These are phyloP conservation scores for Cercospora berteroae DNA, from an alignment of 2,329 filamentous ascomycete species.

Conservation along the genomic window DNA sequence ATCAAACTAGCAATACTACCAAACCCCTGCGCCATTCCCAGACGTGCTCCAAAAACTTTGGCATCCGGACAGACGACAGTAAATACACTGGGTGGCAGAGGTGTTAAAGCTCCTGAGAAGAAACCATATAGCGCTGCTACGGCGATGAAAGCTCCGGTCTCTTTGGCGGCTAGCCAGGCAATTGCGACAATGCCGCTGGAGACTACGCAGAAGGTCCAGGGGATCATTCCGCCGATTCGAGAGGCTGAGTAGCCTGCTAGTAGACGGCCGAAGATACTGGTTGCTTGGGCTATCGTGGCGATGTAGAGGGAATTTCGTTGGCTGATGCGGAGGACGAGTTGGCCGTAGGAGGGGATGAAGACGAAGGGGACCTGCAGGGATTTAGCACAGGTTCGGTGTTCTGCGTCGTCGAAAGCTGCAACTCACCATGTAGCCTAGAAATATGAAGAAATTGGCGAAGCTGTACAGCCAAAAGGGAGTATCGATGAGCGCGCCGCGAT, in stretches of 20 bases:
- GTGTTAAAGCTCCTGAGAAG: slow-evolving; percentile 47
- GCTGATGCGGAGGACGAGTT: slow-evolving; percentile 42
- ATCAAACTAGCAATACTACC: slow-evolving; percentile 45
- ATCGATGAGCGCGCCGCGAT: slow-evolving; percentile 42
- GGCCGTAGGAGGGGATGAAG: slow-evolving; percentile 43
- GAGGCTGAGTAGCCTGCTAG: slow-evolving; percentile 52
- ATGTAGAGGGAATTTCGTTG: slow-evolving; percentile 53
- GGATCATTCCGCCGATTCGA: slow-evolving; percentile 53
- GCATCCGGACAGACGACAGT: slow-evolving; percentile 48
- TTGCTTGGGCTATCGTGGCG: slow-evolving; percentile 57
- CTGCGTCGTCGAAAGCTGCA: neutral
- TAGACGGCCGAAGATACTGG: slow-evolving; percentile 55
- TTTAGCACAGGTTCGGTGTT: neutral
- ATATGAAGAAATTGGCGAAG: slow-evolving; percentile 35
- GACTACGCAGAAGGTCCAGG: slow-evolving; percentile 51
- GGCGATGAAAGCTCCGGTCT: slow-evolving; percentile 40
- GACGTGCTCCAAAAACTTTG: slow-evolving; percentile 46
- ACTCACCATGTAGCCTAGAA: slow-evolving; percentile 19
- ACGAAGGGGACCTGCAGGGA: slow-evolving; percentile 39
- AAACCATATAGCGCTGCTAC: slow-evolving; percentile 48
- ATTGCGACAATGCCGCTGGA: slow-evolving; percentile 51
- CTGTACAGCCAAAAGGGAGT: slow-evolving; percentile 41
- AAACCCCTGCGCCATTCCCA: slow-evolving; percentile 50
- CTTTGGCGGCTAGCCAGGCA: slow-evolving; percentile 56
- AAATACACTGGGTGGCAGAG: slow-evolving; percentile 46